Base-by-base conservation (phyloP, 1,139 yeast genomes). In the Taphrina populina region DNA sequence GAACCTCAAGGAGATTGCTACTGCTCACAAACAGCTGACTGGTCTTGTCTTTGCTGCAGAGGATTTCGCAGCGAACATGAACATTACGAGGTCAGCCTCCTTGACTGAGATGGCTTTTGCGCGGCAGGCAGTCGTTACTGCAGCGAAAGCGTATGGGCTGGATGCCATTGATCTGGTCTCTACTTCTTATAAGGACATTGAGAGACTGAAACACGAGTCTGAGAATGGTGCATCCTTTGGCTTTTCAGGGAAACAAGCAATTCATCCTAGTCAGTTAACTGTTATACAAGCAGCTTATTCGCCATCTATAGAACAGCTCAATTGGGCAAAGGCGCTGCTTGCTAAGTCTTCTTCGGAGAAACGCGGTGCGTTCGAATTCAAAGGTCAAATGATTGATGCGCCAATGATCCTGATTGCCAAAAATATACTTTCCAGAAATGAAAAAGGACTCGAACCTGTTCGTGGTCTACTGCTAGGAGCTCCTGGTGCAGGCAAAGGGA, bases 401-500 rank as follows among this genome's bases (percentile, higher is more conserved):
- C 56, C 56, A 1, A 49, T 52, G 1, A 15, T 52, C 27, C 39
- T 49, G 19, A 15, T 32, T 21, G 54, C 54, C 4, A 21, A 39
- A 32, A 17, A 26, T 10, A 24, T 49, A 2, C 30, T 49, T 10
- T 26, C 29, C 5, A n/a, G 30, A 21, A 39, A 39, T 29, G 17
- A 32, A 21, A 33, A 20, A 11, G 46, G 39, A 4, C 7, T 39
- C 8, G 54, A 49, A n/a, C 54, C 54, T 2, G 44, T 49, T 8
- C 46, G 95, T 62, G 70, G 87, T 40, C 73, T 88, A 29, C 73
- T 88, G 8, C 70, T 88, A 52, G 96, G 96, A 3, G 95, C 96
- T 0, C 96, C 96, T 0, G 96, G 96, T 0, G 78, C 95, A 0
- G 96, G 96, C 1, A 88, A 88, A 66, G 96, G 96, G 1, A 88